Percentiles rank a stretch among this genome's conserved stretches.
These are phyloP conservation scores for Ceratocystiopsis minuta DNA, from an alignment of 2,329 filamentous ascomycete species.

Conservation along the genomic window DNA sequence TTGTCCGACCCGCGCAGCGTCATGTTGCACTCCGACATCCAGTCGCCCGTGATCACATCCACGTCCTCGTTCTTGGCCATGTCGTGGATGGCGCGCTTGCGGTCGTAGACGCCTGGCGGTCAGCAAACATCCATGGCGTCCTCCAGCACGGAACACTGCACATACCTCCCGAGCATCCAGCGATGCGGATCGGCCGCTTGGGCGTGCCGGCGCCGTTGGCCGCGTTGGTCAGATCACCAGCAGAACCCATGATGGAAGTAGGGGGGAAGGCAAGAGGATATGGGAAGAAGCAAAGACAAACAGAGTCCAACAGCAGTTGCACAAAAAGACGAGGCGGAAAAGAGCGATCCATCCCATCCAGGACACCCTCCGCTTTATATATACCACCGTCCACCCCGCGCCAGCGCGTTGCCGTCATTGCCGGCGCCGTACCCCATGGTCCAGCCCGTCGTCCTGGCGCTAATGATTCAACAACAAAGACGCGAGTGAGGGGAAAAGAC, in stretches of 20 bases:
- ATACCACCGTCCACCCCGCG: no score
- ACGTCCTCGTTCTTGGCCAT: conserved; percentile 21
- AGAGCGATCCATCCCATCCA: no score
- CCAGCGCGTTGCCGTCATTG: no score
- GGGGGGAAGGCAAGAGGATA: no score
- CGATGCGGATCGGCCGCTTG: conserved; percentile 14
- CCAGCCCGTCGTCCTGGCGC: no score
- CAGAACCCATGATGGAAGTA: conserved; percentile 4
- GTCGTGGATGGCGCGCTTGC: conserved; percentile 22
- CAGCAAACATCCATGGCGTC: conserved; percentile 14
- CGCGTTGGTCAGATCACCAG: not conserved
- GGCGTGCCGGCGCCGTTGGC: conserved; percentile 4
- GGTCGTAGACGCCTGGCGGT: conserved; percentile 24
- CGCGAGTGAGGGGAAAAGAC: no score
- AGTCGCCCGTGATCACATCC: conserved; percentile 16
- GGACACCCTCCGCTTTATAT: no score
- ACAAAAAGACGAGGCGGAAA: no score
- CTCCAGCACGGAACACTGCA: conserved; percentile 17
- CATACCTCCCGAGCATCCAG: conserved; percentile 14
- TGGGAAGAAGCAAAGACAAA: no score
- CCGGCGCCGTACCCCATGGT: no score
- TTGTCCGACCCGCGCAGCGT: conserved; percentile 15
- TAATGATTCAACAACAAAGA: no score
- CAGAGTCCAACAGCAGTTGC: no score
- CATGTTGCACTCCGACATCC: conserved; percentile 18